Percentiles rank a stretch among this genome's conserved stretches.
These are phyloP conservation scores for Capronia americana DNA, from an alignment of 2,329 filamentous ascomycete species.

Conservation along the genomic window DNA sequence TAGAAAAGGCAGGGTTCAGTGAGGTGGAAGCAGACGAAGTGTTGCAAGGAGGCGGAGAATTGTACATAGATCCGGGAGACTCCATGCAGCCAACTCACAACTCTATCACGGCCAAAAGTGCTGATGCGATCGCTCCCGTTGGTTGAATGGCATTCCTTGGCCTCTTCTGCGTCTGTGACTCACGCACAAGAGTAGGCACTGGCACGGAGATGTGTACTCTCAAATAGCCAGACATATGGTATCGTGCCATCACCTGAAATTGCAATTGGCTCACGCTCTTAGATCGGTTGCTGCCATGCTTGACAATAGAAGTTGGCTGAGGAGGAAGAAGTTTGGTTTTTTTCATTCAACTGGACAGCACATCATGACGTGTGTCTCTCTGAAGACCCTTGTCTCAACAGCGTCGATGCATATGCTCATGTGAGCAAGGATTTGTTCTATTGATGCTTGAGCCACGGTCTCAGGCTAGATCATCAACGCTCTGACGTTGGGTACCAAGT, in stretches of 20 bases:
- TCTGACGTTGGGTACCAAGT: conserved; percentile 1
- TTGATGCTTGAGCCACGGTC: conserved; percentile 22
- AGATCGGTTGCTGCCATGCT: not conserved
- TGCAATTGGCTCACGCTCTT: not conserved
- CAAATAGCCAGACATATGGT: not conserved
- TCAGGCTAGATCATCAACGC: conserved; percentile 8
- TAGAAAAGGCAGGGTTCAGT: not conserved
- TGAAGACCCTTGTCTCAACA: not conserved
- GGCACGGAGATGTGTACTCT: not conserved
- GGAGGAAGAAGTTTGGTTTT: not conserved
- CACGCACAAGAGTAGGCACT: not conserved
- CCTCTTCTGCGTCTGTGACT: not conserved
- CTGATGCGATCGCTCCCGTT: not conserved
- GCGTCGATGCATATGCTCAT: conserved; percentile 14
- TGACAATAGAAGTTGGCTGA: not conserved
- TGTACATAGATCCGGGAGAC: conserved; percentile 33
- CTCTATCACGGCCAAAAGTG: conserved; percentile 13
- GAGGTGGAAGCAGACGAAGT: conserved; percentile 3
- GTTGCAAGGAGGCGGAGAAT: conserved; percentile 19
- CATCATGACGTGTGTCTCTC: not conserved
- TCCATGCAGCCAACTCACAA: conserved; percentile 26
- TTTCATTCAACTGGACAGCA: not conserved
- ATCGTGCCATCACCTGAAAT: not conserved
- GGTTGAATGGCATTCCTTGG: not conserved
- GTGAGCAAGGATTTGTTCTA: conserved; percentile 22